Evolutionary conservation across 2,329 filamentous ascomycete species (phyloP).

Genomic region (Beauveria asiatica): DNA sequence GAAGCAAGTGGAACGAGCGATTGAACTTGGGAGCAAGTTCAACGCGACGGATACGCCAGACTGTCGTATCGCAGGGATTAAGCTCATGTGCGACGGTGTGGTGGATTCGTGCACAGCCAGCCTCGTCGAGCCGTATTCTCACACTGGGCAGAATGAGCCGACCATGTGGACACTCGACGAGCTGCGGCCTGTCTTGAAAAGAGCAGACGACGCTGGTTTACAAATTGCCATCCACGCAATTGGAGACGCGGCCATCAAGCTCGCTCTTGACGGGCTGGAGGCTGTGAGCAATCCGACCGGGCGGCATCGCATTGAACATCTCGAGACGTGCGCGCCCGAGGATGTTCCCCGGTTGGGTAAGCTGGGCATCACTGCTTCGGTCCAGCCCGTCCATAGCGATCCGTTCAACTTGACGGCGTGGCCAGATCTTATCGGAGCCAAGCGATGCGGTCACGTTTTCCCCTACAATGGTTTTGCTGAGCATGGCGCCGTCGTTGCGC

Average conservation of each 20-base stretch:
- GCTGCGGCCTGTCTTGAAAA: conserved; percentile 44
- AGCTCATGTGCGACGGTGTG: conserved; percentile 55
- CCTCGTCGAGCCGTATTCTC: conserved; percentile 47
- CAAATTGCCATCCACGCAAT: conserved; percentile 58
- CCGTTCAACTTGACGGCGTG: conserved; percentile 49
- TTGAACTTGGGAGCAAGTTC: conserved; percentile 27
- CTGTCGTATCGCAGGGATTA: conserved; percentile 49
- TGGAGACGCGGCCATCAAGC: conserved; percentile 48
- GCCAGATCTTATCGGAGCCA: conserved; percentile 41
- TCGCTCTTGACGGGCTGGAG: conserved; percentile 46
- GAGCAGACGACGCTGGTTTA: conserved; percentile 41
- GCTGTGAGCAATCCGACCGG: conserved; percentile 31
- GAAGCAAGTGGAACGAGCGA: conserved; percentile 30
- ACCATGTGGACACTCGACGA: conserved; percentile 46
- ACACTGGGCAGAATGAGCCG: conserved; percentile 31
- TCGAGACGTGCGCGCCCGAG: conserved; percentile 46
- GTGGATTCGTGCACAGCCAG: conserved; percentile 55
- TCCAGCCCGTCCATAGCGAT: conserved; percentile 47
- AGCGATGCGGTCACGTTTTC: conserved; percentile 46
- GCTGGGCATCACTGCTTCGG: conserved; percentile 48
- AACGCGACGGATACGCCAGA: conserved; percentile 28
- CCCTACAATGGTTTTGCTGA: conserved; percentile 50
- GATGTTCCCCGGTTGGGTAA: conserved; percentile 47
- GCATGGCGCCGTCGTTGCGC: conserved; percentile 38
- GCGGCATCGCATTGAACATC: conserved; percentile 54